phyloP scores from a whole-genome alignment of 2,329 filamentous ascomycete species.

The Sporothrix brasiliensis region DNA sequence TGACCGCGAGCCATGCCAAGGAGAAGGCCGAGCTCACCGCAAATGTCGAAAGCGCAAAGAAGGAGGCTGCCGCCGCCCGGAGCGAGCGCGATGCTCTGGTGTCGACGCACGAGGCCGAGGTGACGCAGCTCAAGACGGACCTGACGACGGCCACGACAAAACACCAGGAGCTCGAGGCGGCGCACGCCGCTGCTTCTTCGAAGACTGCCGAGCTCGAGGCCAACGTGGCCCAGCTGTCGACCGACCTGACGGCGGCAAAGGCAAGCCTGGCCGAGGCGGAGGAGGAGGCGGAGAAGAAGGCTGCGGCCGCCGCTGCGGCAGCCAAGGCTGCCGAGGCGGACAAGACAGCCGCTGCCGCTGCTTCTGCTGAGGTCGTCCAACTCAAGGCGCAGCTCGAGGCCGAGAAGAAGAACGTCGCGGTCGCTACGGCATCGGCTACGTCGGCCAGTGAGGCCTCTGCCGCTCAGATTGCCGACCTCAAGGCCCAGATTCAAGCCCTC shows the following conservation, averaged over 20 bases:
- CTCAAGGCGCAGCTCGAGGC: background rate
- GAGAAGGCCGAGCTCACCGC: background rate
- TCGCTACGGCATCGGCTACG: background rate
- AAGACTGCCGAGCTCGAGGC: background rate
- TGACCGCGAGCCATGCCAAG: background rate
- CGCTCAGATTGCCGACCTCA: background rate
- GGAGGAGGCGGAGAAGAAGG: background rate
- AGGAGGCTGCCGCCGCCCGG: background rate
- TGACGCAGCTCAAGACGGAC: background rate
- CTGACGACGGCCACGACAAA: background rate
- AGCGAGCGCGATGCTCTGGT: background rate
- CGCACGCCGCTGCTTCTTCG: background rate
- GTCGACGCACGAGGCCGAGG: background rate
- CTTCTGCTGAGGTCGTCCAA: too few species aligned
- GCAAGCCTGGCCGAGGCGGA: background rate
- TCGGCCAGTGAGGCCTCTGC: background rate
- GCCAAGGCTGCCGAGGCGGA: too few species aligned
- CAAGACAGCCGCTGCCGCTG: too few species aligned
- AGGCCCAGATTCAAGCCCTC: background rate
- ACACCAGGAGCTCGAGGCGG: background rate
- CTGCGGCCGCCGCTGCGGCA: background rate
- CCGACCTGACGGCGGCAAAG: background rate
- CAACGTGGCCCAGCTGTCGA: background rate
- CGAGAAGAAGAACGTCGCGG: background rate
- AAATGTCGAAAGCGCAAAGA: background rate